Conservation (phyloP, 345 rosid genomes). For the Zanthoxylum bungeanum region DNA sequence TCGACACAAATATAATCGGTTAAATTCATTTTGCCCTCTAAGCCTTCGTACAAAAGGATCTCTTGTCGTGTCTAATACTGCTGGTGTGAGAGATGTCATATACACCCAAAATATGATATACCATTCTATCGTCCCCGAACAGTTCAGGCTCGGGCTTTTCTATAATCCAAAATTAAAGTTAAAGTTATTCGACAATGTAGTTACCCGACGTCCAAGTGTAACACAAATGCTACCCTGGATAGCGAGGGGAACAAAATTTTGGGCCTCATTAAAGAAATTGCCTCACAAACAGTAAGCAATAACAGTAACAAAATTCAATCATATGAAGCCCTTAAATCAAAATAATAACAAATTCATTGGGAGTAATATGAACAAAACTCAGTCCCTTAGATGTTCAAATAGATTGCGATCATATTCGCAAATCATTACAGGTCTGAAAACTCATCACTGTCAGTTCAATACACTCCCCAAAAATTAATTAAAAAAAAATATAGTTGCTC, state of each 20-base stretch:
- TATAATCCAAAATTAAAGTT: too few species aligned
- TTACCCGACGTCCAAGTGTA: slow-evolving; percentile 51
- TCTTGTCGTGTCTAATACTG: too few species aligned
- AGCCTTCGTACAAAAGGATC: too few species aligned
- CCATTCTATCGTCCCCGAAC: too few species aligned
- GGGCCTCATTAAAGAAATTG: slow-evolving; percentile 20
- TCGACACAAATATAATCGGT: too few species aligned
- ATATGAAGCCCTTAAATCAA: background rate
- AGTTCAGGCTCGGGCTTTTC: too few species aligned
- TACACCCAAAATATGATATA: too few species aligned
- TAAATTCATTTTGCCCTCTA: too few species aligned
- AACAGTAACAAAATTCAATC: background rate
- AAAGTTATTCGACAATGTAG: too few species aligned
- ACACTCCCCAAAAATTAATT: too few species aligned
- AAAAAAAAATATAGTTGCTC: slow-evolving; percentile 50
- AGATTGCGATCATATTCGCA: slow-evolving; percentile 84
- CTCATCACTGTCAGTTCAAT: slow-evolving; percentile 58
- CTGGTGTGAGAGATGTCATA: too few species aligned
- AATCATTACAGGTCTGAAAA: slow-evolving; percentile 90
- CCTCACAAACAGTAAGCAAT: background rate
- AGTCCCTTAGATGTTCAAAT: slow-evolving; percentile 96
- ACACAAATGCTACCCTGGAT: slow-evolving; percentile 30
- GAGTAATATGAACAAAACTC: slow-evolving; percentile 32
- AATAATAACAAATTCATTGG: too few species aligned
- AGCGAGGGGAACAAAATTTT: slow-evolving; percentile 52